Evolutionary conservation across 768 basidiomycete genomes (phyloP).

Genomic region (Jaapia argillacea): DNA sequence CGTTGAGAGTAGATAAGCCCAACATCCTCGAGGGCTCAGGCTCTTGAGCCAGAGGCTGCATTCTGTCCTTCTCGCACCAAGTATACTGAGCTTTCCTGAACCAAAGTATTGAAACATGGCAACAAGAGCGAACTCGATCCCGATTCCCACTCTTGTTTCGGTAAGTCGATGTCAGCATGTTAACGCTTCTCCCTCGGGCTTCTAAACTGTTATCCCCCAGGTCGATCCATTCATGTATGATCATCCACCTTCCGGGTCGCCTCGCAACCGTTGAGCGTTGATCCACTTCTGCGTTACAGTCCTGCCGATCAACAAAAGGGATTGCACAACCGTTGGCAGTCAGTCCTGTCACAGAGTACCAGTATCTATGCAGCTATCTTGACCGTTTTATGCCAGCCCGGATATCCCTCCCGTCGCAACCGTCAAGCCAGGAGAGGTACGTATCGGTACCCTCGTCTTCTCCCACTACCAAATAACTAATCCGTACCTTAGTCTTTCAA

Average conservation of each 20-base stretch:
- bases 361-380: background rate
- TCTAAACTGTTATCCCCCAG: conserved; percentile 19
- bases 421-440: conserved; percentile 51
- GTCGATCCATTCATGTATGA: conserved; percentile 64
- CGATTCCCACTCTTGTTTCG: conserved; percentile 48
- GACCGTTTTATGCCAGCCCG: conserved; percentile 28
- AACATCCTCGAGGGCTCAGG: no score
- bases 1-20: no score
- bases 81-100: no score
- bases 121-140: conserved; percentile 48
- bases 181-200: background rate
- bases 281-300: conserved; percentile 18
- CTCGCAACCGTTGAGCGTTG: background rate
- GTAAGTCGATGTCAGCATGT: conserved; percentile 25
- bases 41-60: no score
- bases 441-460: background rate
- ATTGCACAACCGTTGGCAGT: conserved; percentile 71
- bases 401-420: conserved; percentile 54
- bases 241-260: background rate
- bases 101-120: no score
- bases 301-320: conserved; percentile 51
- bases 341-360: conserved; percentile 16
- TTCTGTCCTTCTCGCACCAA: no score
- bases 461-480: background rate
- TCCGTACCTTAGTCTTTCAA: conserved; percentile 50